A percentile compares a stretch with the other conserved stretches of the same genome.
Conservation (phyloP, 495 filamentous ascomycete genomes). For the Penicillium samsonianum region DNA sequence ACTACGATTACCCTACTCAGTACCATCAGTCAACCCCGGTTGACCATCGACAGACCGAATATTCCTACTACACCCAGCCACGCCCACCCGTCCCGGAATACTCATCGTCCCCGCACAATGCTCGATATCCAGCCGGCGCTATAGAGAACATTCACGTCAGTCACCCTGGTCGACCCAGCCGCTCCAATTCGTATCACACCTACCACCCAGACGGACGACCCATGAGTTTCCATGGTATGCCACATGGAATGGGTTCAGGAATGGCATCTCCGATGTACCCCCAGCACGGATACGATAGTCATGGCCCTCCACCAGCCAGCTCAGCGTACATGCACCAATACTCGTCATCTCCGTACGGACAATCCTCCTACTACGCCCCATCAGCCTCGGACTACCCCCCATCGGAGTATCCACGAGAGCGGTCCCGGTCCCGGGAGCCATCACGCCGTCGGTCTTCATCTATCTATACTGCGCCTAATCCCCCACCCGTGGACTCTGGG, state of each 20-base stretch:
- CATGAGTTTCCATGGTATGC: slow-evolving; percentile 47
- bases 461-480: slow-evolving; percentile 35
- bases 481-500: slow-evolving; percentile 32
- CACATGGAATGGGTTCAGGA: slow-evolving; percentile 30
- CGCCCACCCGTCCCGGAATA: slow-evolving; percentile 38
- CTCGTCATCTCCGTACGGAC: slow-evolving; percentile 32
- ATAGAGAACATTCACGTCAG: slow-evolving; percentile 34
- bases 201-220: slow-evolving; percentile 43
- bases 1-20: slow-evolving; percentile 37
- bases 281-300: slow-evolving; percentile 34
- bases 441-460: slow-evolving; percentile 36
- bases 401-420: slow-evolving; percentile 32
- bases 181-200: slow-evolving; percentile 38
- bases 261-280: slow-evolving; percentile 33
- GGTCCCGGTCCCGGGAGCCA: slow-evolving; percentile 38
- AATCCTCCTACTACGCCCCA: slow-evolving; percentile 28
- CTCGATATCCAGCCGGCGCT: slow-evolving; percentile 28
- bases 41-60: slow-evolving; percentile 36
- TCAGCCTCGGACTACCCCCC: slow-evolving; percentile 30
- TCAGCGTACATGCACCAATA: slow-evolving; percentile 42
- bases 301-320: slow-evolving; percentile 39
- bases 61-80: slow-evolving; percentile 29
- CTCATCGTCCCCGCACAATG: slow-evolving; percentile 30
- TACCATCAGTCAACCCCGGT: slow-evolving; percentile 34
- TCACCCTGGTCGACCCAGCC: slow-evolving; percentile 27